phyloP scores from a whole-genome alignment of 148 eudicot genomes.

The Limonium bicolor region DNA sequence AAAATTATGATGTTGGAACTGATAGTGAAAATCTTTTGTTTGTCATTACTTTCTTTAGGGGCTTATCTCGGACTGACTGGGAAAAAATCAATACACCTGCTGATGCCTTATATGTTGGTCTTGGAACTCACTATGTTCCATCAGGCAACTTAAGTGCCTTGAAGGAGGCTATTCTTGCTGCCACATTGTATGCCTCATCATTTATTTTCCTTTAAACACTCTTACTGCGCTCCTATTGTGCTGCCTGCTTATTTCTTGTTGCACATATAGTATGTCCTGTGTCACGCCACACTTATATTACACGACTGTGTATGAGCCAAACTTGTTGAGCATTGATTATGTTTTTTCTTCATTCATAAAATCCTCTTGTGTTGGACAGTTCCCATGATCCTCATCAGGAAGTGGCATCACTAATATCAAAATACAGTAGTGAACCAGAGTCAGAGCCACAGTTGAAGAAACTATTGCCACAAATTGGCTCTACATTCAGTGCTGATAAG shows the following conservation, averaged over 20 bases:
- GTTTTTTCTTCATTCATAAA: neutral
- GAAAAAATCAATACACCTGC: slow-evolving; percentile 67
- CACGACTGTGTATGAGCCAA: no score
- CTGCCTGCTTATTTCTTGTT: neutral
- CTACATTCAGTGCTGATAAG: slow-evolving; percentile 49
- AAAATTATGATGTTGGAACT: no score
- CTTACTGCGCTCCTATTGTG: no score
- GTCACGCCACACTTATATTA: no score
- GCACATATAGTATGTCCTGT: neutral
- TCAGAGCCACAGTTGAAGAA: slow-evolving; percentile 52
- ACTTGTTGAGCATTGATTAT: no score
- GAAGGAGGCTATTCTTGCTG: slow-evolving; percentile 51
- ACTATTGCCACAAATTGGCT: slow-evolving; percentile 61
- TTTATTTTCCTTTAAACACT: no score
- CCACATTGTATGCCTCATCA: slow-evolving; percentile 48
- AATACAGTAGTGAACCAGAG: slow-evolving; percentile 47
- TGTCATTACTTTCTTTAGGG: slow-evolving; percentile 35
- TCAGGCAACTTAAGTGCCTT: slow-evolving; percentile 54
- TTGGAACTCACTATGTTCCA: slow-evolving; percentile 80
- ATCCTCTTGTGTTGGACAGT: slow-evolving; percentile 18
- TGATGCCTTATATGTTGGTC: slow-evolving; percentile 83
- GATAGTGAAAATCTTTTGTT: no score
- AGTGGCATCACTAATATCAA: slow-evolving; percentile 29
- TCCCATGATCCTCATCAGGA: slow-evolving; percentile 61
- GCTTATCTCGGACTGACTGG: slow-evolving; percentile 97